Conservation (phyloP, 768 basidiomycete species). For the Galerina marginata region DNA sequence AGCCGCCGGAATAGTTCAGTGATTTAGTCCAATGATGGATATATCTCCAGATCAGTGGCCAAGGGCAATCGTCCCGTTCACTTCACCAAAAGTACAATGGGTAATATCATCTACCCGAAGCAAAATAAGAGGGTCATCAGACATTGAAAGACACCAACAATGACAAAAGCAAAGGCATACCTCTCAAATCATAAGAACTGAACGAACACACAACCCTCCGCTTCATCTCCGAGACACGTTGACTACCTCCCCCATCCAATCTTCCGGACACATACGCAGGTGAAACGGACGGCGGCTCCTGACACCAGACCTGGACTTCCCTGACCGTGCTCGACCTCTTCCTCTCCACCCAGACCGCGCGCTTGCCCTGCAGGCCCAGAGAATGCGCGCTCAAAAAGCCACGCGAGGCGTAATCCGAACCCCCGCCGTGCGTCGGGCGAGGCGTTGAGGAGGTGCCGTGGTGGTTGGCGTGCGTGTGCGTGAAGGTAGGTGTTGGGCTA, state of each 20-base stretch:
- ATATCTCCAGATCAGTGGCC: slow-evolving; percentile 47
- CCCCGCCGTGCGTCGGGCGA: not conserved
- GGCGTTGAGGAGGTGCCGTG: not conserved
- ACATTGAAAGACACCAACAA: not conserved
- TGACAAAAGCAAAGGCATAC: slow-evolving; percentile 24
- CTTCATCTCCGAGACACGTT: slow-evolving; percentile 28
- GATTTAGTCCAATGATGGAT: slow-evolving; percentile 32
- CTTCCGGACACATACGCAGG: not conserved
- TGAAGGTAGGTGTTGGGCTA: slow-evolving; percentile 18
- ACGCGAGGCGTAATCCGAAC: slow-evolving; percentile 28
- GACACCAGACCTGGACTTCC: slow-evolving; percentile 50
- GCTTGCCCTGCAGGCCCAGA: slow-evolving; percentile 52
- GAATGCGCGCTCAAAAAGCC: slow-evolving; percentile 57
- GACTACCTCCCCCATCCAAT: not conserved
- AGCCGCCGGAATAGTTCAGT: too few species aligned
- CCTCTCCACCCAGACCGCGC: slow-evolving; percentile 64
- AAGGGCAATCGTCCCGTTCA: slow-evolving; percentile 46
- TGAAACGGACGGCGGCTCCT: slow-evolving; percentile 11
- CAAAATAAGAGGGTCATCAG: slow-evolving; percentile 2
- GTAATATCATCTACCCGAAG: slow-evolving; percentile 46
- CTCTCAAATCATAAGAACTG: slow-evolving; percentile 46
- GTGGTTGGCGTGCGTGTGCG: slow-evolving; percentile 10
- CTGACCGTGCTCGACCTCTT: slow-evolving; percentile 45
- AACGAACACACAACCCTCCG: slow-evolving; percentile 35
- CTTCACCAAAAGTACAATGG: slow-evolving; percentile 51